These are phyloP conservation scores for Termitomyces sp. DNA, from an alignment of 1,284 basidiomycete species.

Conservation along the genomic window DNA sequence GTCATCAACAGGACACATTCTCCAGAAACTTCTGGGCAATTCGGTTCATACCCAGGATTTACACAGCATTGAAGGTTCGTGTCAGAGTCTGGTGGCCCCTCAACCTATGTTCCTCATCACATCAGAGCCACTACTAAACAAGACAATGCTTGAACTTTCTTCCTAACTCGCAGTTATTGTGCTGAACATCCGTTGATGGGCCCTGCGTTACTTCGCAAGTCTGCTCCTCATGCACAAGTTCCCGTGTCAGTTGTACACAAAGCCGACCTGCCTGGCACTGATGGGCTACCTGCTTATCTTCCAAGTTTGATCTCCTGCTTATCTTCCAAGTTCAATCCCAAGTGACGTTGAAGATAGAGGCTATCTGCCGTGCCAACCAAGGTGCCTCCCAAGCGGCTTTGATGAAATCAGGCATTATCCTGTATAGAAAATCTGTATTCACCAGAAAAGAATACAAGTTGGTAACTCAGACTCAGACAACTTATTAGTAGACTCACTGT, in stretches of 20 bases:
- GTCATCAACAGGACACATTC: conserved; percentile 18
- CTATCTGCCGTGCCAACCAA: too few relatives aligned
- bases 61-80: conserved; percentile 29
- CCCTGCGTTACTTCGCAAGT: conserved; percentile 43
- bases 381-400: too few relatives aligned
- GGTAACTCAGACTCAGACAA: too few relatives aligned
- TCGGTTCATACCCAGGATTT: neutral
- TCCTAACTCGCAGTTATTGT: conserved; percentile 9
- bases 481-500: too few relatives aligned
- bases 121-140: conserved; percentile 28
- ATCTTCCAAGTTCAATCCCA: too few relatives aligned
- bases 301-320: conserved; percentile 50
- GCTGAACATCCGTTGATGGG: conserved; percentile 10
- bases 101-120: conserved; percentile 20
- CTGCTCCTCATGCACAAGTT: conserved; percentile 56
- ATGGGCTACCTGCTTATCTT: conserved; percentile 37
- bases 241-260: conserved; percentile 52
- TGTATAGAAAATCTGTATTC: too few relatives aligned
- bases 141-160: conserved; percentile 10
- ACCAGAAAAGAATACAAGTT: too few relatives aligned
- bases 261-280: conserved; percentile 31
- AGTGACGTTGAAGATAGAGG: conserved; percentile 47
- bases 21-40: conserved; percentile 7
- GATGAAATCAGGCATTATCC: too few relatives aligned
- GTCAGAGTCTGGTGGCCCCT: conserved; percentile 27